Evolutionary conservation across 208 protist genomes (phyloP).

Genomic region (Trypanosoma brucei): DNA sequence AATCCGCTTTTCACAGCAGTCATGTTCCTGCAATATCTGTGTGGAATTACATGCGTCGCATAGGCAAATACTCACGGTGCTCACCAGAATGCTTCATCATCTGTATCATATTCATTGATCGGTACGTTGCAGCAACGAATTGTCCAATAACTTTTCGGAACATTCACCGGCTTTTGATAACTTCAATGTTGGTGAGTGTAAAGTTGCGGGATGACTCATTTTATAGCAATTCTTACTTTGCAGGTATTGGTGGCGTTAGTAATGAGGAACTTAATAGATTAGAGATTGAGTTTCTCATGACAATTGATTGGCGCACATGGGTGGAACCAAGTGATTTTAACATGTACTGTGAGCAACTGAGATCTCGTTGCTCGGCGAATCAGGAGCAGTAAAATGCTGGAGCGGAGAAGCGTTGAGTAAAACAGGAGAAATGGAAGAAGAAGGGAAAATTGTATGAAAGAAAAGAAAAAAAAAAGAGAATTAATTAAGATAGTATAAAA

Average conservation of each 20-base stretch:
- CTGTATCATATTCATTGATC: constrained; percentile 88
- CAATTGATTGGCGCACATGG: constrained; percentile 82
- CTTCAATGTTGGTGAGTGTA: constrained; percentile 54
- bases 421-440: neutral
- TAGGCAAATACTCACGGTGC: constrained; percentile 87
- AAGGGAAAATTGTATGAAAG: neutral
- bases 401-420: too few species aligned
- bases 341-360: constrained; percentile 34
- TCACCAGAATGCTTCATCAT: constrained; percentile 90
- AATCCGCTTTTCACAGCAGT: constrained; percentile 68
- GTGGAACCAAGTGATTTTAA: constrained; percentile 63
- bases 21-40: constrained; percentile 79
- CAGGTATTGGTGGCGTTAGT: constrained; percentile 68
- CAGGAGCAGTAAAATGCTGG: neutral
- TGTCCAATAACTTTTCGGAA: constrained; percentile 63
- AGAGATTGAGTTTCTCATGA: constrained; percentile 68
- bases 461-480: neutral
- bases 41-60: constrained; percentile 86
- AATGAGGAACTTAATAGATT: constrained; percentile 61
- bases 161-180: constrained; percentile 74
- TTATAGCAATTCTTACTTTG: constrained; percentile 82
- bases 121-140: constrained; percentile 53
- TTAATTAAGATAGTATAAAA: neutral
- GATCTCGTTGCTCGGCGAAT: constrained; percentile 25
- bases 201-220: constrained; percentile 85